phyloP scores from a whole-genome alignment of 805 yeast genomes.

The Kluyveromyces lactis region DNA sequence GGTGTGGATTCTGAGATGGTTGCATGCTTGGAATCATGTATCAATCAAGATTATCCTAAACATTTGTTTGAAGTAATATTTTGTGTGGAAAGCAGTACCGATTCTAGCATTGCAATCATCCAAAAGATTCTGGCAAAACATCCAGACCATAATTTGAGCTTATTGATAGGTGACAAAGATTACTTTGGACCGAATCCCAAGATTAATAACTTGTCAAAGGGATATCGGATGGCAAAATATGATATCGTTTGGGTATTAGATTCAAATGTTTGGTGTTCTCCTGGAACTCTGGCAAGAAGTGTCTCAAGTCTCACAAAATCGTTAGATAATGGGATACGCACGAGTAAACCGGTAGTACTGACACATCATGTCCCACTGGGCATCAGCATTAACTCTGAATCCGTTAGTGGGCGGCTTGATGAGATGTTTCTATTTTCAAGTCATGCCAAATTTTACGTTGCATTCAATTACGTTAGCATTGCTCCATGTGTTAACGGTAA shows the following conservation, averaged over 20 bases:
- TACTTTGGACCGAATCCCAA: conserved; percentile 83
- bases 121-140: conserved; percentile 40
- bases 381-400: conserved; percentile 26
- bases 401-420: conserved; percentile 62
- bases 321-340: conserved; percentile 41
- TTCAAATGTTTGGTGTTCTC: conserved; percentile 72
- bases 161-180: conserved; percentile 44
- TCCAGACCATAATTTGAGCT: conserved; percentile 48
- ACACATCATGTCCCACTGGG: conserved; percentile 82
- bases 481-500: conserved; percentile 94
- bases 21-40: conserved; percentile 57
- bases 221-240: conserved; percentile 55
- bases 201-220: conserved; percentile 79
- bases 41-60: conserved; percentile 58
- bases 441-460: conserved; percentile 77
- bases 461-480: conserved; percentile 60
- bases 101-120: conserved; percentile 58
- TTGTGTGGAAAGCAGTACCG: conserved; percentile 58
- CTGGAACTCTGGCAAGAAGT: conserved; percentile 57
- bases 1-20: conserved; percentile 75
- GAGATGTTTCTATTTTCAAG: conserved; percentile 80
- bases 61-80: conserved; percentile 59
- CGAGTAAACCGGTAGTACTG: conserved; percentile 43
- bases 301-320: conserved; percentile 43
- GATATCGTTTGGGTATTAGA: conserved; percentile 83